Evolutionary conservation across 805 yeast species (phyloP).

Genomic region (Wickerhamiella lipophila): DNA sequence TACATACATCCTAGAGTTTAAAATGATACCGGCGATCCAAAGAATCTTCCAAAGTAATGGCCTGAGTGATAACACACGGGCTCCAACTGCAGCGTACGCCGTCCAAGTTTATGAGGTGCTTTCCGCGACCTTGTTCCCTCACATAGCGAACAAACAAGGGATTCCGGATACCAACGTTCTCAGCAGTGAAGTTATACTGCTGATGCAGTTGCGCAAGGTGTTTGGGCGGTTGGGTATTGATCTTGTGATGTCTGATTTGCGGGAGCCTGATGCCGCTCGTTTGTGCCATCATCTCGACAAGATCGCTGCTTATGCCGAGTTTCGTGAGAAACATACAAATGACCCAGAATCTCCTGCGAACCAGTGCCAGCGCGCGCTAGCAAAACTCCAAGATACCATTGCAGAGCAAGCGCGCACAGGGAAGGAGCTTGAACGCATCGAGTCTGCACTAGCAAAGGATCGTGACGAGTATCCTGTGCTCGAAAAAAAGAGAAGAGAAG

Average conservation of each 20-base stretch:
- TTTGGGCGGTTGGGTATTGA: background rate
- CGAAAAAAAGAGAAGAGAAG: background rate
- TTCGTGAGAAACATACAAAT: background rate
- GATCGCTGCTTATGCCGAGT: background rate
- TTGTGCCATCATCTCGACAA: background rate
- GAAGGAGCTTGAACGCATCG: background rate
- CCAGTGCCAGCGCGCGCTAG: background rate
- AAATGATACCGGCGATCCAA: background rate
- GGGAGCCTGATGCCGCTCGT: background rate
- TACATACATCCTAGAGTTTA: background rate
- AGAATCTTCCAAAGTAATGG: background rate
- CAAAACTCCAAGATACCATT: background rate
- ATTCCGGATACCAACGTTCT: background rate
- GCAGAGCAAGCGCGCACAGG: background rate
- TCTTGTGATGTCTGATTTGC: background rate
- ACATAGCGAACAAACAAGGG: background rate
- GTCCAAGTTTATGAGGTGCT: background rate
- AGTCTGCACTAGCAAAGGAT: background rate
- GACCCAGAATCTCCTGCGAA: background rate
- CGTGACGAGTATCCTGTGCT: background rate
- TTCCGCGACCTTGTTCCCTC: background rate
- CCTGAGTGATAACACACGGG: background rate
- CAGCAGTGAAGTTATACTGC: background rate
- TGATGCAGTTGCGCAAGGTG: background rate
- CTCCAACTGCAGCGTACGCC: background rate